Conservation (phyloP, 345 rosid species). For the Clarkia xantiana region DNA sequence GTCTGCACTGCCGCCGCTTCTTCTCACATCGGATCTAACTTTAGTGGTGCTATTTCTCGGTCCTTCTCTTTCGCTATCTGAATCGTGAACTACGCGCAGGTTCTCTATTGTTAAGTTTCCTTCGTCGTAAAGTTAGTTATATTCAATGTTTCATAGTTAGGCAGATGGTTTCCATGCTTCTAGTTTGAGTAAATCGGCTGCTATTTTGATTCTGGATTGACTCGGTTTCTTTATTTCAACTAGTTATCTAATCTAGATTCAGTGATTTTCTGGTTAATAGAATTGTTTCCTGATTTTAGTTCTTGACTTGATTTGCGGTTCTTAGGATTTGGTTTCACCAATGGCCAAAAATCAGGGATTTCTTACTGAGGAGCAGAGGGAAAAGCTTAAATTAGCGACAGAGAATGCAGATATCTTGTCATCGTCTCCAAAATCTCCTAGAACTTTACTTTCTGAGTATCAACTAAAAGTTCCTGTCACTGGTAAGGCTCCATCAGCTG, state of each 20-base stretch:
- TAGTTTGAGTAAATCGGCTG: too few species aligned
- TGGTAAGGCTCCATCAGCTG: constrained; percentile 48
- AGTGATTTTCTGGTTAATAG: background rate
- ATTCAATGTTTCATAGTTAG: too few species aligned
- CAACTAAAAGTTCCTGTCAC: constrained; percentile 48
- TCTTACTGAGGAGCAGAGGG: constrained; percentile 76
- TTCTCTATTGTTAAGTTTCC: too few species aligned
- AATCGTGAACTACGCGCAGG: too few species aligned
- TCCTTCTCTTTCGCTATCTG: too few species aligned
- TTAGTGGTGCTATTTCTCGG: too few species aligned
- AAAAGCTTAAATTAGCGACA: constrained; percentile 57
- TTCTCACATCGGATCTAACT: background rate
- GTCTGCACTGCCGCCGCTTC: constrained; percentile 7
- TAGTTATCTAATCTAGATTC: background rate
- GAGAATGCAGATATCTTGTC: constrained; percentile 41
- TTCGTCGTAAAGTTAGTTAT: too few species aligned
- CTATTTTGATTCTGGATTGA: too few species aligned
- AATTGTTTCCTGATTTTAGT: background rate
- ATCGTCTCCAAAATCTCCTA: constrained; percentile 71
- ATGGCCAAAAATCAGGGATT: constrained; percentile 81
- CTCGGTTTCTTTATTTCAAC: background rate
- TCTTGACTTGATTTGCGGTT: constrained; percentile 3
- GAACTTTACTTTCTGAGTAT: constrained; percentile 48
- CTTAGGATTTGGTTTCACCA: constrained; percentile 13
- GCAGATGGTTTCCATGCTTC: too few species aligned